Base-by-base conservation (phyloP, 805 yeast species). In the Lachancea cidri region DNA sequence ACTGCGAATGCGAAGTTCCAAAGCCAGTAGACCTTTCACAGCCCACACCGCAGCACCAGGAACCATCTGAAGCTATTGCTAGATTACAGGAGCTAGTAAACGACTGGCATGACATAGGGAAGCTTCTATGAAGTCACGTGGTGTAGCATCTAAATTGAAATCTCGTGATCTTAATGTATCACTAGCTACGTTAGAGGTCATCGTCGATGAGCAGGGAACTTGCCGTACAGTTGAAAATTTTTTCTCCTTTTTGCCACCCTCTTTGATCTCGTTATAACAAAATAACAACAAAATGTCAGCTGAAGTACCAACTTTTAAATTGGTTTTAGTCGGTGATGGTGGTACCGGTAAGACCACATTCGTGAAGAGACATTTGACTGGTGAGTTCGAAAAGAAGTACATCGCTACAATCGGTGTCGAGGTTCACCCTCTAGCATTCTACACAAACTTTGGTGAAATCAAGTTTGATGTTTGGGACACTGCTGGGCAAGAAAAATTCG, bases 281-380 rank as follows among this genome's bases (percentile, higher is more conserved):
- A 16, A 17, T 36, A 17, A 33, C 24, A 25, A 13, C 35, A 67
- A 45, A 52, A 80, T 81, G 86, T 79, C 85, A 60, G 73, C 72
- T 62, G 83, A 80, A 75, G 94, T 88, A 70, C 98, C 98, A 58
- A 86, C 96, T 55, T 93, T 93, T 73, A 93, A 93, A 77, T 81
- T 93, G 70, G 99, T 93, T 62, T 82, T 93, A 64, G 98, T 93
- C 73, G 99, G 99, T 69, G 99, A 93, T 68, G 99, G 99, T 79
- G 99, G 99, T 81, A 93, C 98, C 71, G 99, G 99, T 76, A 93
- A 93, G 83, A 93, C 99, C 77, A 93, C 99, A 46, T 93, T 93
- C 61, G 99, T 93, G 70, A 93, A 94, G 79, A 89, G 99, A 79
- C 99, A 93, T 73, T 81, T 89, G 72, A 91, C 98, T 52, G 96